Percentiles rank a stretch among this genome's conserved stretches.
Evolutionary conservation across 2,329 filamentous ascomycete species (phyloP).

Genomic region (Dothidotthia symphoricarpi): DNA sequence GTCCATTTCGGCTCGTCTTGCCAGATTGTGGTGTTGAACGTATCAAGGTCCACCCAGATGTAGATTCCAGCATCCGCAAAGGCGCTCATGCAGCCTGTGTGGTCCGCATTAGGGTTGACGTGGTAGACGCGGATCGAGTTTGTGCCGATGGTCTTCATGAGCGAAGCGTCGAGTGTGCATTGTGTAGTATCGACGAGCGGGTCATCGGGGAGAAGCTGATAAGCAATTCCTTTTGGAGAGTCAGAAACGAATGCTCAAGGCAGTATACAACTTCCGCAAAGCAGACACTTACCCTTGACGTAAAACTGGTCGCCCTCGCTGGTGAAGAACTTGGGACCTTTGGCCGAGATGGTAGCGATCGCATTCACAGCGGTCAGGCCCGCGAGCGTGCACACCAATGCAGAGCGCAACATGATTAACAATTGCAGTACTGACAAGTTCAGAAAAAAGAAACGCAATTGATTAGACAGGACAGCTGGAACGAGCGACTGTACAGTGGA

Average conservation of each 20-base stretch:
- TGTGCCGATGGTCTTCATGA: slow-evolving; percentile 78
- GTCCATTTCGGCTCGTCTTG: slow-evolving; percentile 69
- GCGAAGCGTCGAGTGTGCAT: slow-evolving; percentile 69
- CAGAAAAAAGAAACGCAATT: too few relatives aligned
- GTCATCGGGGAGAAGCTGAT: slow-evolving; percentile 65
- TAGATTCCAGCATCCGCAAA: slow-evolving; percentile 73
- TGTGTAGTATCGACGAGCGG: slow-evolving; percentile 74
- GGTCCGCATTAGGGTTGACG: slow-evolving; percentile 69
- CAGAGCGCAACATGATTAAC: slow-evolving; percentile 19
- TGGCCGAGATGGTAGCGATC: slow-evolving; percentile 57
- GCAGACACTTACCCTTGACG: slow-evolving; percentile 64
- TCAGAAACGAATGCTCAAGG: not conserved
- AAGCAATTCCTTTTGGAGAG: slow-evolving; percentile 64
- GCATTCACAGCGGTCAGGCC: slow-evolving; percentile 43
- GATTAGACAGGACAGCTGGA: too few relatives aligned
- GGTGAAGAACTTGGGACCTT: slow-evolving; percentile 83
- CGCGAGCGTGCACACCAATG: slow-evolving; percentile 23
- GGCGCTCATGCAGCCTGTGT: slow-evolving; percentile 76
- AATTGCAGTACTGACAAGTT: not conserved
- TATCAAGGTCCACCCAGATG: slow-evolving; percentile 78
- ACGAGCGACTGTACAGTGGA: too few relatives aligned
- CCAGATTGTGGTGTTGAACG: slow-evolving; percentile 63
- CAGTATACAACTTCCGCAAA: not conserved
- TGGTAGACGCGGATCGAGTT: slow-evolving; percentile 89
- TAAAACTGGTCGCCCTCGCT: slow-evolving; percentile 79